These are phyloP conservation scores for Pestalotiopsis sp. DNA, from an alignment of 2,329 filamentous ascomycete species.

Conservation along the genomic window DNA sequence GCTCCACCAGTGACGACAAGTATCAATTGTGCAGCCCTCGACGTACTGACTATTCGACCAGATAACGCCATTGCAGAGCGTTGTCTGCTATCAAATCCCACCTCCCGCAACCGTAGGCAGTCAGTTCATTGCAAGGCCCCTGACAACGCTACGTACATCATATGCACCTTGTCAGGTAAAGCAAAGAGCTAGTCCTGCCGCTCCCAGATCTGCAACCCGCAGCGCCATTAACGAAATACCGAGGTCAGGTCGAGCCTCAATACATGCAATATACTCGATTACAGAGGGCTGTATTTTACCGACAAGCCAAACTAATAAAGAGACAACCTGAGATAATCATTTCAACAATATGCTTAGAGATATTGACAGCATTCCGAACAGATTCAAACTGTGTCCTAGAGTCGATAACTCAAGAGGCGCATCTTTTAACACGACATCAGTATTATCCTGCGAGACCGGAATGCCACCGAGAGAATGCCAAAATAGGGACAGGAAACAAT, in stretches of 20 bases:
- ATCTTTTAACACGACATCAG: background rate
- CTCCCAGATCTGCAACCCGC: background rate
- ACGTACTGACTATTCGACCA: background rate
- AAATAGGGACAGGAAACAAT: background rate
- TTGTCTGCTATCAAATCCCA: background rate
- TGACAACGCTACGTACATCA: background rate
- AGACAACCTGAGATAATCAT: no score
- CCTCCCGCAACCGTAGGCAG: background rate
- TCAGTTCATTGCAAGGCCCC: background rate
- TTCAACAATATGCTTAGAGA: no score
- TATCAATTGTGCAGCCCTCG: background rate
- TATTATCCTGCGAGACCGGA: background rate
- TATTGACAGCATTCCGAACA: no score
- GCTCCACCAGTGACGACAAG: conserved; percentile 3
- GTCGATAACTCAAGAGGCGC: no score
- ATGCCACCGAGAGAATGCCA: background rate
- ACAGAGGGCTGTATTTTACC: background rate
- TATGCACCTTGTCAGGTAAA: background rate
- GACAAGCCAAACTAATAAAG: no score
- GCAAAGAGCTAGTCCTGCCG: background rate
- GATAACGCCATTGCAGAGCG: background rate
- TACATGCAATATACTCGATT: background rate
- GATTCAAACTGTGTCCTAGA: no score
- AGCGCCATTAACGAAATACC: background rate
- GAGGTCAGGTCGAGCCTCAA: background rate